phyloP scores from a whole-genome alignment of 257 asterid species.

The Solanum etuberosum region DNA sequence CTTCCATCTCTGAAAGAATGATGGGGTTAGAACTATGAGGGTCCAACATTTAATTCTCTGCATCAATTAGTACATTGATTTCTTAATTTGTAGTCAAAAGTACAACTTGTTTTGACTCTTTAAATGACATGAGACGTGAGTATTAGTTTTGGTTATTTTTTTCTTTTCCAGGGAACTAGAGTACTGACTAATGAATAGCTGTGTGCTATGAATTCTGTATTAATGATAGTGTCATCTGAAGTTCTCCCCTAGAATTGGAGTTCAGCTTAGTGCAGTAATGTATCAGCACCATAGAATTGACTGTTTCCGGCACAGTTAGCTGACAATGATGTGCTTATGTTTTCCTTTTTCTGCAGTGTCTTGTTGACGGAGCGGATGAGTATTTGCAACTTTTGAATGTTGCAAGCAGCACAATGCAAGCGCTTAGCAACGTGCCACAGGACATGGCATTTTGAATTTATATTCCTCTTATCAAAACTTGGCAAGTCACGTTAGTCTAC shows the following conservation, averaged over 20 bases:
- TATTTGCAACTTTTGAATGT: conserved; percentile 85
- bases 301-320: not conserved
- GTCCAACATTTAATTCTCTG: not conserved
- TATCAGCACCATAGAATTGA: not conserved
- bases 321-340: not conserved
- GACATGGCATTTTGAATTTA: conserved; percentile 14
- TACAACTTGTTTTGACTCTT: not conserved
- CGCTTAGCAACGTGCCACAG: conserved; percentile 45
- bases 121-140: not conserved
- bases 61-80: not conserved
- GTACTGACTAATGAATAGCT: not conserved
- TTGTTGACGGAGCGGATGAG: conserved; percentile 91
- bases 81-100: not conserved
- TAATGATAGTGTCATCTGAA: not conserved
- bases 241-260: not conserved
- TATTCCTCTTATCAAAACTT: not conserved
- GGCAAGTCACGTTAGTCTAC: not conserved
- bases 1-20: not conserved
- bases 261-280: not conserved
- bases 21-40: not conserved
- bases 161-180: not conserved
- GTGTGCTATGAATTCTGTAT: not conserved
- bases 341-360: conserved; percentile 40
- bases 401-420: conserved; percentile 62
- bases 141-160: not conserved